Evolutionary conservation across 306 rosid genomes (phyloP), one percentile per base, ranked within the genome.

Genomic region (Leucaena leucocephala): DNA sequence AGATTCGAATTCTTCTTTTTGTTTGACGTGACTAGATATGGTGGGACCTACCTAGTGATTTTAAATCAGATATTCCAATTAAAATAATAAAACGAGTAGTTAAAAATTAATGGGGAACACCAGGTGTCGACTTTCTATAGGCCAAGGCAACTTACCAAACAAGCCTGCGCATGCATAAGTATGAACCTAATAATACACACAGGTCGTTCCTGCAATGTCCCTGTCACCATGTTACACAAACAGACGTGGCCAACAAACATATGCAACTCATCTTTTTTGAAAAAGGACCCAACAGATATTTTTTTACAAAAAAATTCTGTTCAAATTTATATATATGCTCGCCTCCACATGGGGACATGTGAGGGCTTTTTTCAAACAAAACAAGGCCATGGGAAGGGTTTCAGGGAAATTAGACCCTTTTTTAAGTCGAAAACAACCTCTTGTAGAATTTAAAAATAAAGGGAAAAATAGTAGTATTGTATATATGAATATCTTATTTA

Each of bases 1-100:
- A 33, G 84, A 87, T 75, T 59, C 80, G 83, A 27, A 74, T 50
- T 76, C 43, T 79, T 67, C 7, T 6, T 67, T 42, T 58, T 34
- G 72, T 59, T 79, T 61, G 86, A 80, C 54, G 81, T 82, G 80
- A 86, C 74, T 64, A 44, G 72, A 72, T 78, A 80, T 48, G 71
- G 82, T 68, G 79, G 81, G 81, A 54, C 79, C 85, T 74, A 46
- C 2, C 76, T 77, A 22, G 4, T 0, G 14, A 71, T 48, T 48
- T 6, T 69, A 13, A 21, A 27, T 67, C 50, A 22, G 17, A 68
- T 70, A 58, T 58, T 58, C 15, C 15, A 10, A 19, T 1, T 58
- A 22, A 27, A 58, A 58, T 21, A 22, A 58, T 8, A 19, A 8
- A 55, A 34, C 1, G 34, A 1, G 34, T 19, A 3, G 62, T 55